Evolutionary conservation across 495 filamentous ascomycete genomes (phyloP).

Genomic region (Tuber aestivum): DNA sequence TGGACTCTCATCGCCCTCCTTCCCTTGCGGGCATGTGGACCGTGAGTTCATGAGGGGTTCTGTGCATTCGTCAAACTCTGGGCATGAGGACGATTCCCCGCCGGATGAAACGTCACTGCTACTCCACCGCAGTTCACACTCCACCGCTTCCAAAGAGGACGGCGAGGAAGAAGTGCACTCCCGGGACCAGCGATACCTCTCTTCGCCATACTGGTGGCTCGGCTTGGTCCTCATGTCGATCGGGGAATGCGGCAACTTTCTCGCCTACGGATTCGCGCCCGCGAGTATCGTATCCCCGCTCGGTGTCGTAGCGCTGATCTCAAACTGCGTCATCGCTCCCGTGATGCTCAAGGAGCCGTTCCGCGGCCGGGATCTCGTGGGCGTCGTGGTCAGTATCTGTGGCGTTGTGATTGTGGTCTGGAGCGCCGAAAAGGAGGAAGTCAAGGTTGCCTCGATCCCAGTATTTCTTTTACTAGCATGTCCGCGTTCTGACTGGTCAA

Average conservation of each 20-base stretch:
- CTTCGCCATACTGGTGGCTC: constrained; percentile 91
- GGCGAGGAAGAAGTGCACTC: constrained; percentile 39
- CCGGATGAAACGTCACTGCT: constrained; percentile 20
- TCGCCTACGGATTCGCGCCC: constrained; percentile 97
- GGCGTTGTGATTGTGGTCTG: constrained; percentile 91
- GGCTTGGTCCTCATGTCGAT: constrained; percentile 84
- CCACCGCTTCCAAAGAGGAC: constrained; percentile 4
- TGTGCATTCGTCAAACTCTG: not conserved
- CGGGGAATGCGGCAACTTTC: constrained; percentile 93
- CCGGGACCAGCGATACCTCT: constrained; percentile 60
- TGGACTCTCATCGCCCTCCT: not conserved
- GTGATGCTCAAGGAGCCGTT: constrained; percentile 86
- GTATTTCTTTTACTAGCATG: constrained; percentile 2
- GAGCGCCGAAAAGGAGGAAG: constrained; percentile 83
- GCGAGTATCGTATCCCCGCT: constrained; percentile 96
- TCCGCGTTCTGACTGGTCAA: constrained; percentile 19
- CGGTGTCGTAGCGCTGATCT: constrained; percentile 88
- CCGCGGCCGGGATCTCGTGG: constrained; percentile 76
- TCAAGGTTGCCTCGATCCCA: constrained; percentile 49
- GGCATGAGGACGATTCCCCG: not conserved
- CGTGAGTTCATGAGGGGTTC: not conserved
- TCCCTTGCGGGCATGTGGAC: not conserved
- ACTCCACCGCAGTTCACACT: constrained; percentile 1
- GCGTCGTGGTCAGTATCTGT: constrained; percentile 73
- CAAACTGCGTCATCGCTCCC: constrained; percentile 93